Evolutionary conservation across 140 eudicot species (phyloP), one percentile per base, ranked within the genome.

Genomic region (Ambrosia hybrid): DNA sequence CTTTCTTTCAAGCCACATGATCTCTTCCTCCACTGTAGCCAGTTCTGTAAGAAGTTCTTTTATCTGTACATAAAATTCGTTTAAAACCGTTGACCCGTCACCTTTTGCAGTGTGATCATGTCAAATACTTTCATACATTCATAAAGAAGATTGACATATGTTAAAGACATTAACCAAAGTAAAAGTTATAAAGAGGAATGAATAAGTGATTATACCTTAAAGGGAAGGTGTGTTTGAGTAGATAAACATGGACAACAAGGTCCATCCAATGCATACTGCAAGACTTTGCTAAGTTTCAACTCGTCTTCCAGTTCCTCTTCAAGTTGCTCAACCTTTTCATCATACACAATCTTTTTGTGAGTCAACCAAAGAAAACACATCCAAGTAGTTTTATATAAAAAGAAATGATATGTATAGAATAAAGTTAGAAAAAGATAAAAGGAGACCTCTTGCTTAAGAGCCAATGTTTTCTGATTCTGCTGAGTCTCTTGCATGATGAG

Each of bases 401-500:
- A 37, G 11, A 51, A 51, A 7, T 15, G 33, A 55, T n/a, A n/a
- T n/a, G n/a, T n/a, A n/a, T 16, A 6, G 60, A 55, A 55, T 30
- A 55, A 14, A 16, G 30, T 55, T 55, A 1, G 33, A 15, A 14
- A 34, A 39, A 66, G 13, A 17, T 62, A n/a, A 68, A 46, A 33
- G 51, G 33, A 41, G 12, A 91, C 97, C 94, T 89, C 88, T 65
- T 85, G 78, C 60, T 87, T 80, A 38, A 91, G 94, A 46, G 84
- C 78, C 51, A 64, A 46, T 65, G 76, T 78, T 37, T 73, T 86
- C 13, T 83, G 85, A 21, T 81, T 87, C 60, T 89, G 85, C 9
- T 87, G 96, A 43, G 84, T 74, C 21, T 84, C 82, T 76, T 86
- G 89, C 96, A 87, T 85, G 74, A 92, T 73, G 65, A 92, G 84